Evolutionary conservation across 2,329 filamentous ascomycete genomes (phyloP).

Genomic region (Pseudocercospora eumusae): DNA sequence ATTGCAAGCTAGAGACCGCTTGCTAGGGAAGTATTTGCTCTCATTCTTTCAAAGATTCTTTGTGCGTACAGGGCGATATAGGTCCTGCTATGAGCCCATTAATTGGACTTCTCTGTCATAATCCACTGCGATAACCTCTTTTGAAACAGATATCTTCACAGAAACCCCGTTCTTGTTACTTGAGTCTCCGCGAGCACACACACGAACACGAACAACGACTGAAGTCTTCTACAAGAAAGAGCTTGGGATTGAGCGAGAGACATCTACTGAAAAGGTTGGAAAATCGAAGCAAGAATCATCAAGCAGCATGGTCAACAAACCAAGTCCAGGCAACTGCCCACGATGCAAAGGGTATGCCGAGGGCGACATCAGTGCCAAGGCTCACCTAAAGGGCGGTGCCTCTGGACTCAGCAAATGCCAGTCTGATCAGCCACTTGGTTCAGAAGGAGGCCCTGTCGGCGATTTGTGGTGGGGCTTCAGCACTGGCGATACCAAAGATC

Average conservation of each 20-base stretch:
- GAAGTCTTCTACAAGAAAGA: slow-evolving; percentile 5
- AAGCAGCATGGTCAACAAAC: too few relatives aligned
- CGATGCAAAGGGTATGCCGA: too few relatives aligned
- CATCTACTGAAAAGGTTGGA: background rate
- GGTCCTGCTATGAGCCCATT: background rate
- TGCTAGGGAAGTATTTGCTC: slow-evolving; percentile 1
- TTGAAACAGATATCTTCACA: background rate
- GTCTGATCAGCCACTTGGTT: too few relatives aligned
- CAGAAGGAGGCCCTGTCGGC: too few relatives aligned
- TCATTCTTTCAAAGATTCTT: background rate
- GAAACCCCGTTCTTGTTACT: background rate
- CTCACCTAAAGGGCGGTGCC: too few relatives aligned
- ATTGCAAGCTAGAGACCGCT: background rate
- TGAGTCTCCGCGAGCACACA: background rate
- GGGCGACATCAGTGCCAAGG: too few relatives aligned
- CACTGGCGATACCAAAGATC: too few relatives aligned
- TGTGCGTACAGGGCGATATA: background rate
- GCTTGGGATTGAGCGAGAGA: background rate
- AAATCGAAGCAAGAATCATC: background rate
- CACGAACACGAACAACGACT: slow-evolving; percentile 1
- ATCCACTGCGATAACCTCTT: slow-evolving; percentile 1
- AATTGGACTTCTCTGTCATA: background rate
- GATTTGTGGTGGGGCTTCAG: too few relatives aligned
- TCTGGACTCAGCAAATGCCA: too few relatives aligned
- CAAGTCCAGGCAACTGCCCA: too few relatives aligned